A percentile compares a stretch with the other conserved stretches of the same genome.
Evolutionary conservation across 1,284 basidiomycete species (phyloP).

Genomic region (Pascua sp.): DNA sequence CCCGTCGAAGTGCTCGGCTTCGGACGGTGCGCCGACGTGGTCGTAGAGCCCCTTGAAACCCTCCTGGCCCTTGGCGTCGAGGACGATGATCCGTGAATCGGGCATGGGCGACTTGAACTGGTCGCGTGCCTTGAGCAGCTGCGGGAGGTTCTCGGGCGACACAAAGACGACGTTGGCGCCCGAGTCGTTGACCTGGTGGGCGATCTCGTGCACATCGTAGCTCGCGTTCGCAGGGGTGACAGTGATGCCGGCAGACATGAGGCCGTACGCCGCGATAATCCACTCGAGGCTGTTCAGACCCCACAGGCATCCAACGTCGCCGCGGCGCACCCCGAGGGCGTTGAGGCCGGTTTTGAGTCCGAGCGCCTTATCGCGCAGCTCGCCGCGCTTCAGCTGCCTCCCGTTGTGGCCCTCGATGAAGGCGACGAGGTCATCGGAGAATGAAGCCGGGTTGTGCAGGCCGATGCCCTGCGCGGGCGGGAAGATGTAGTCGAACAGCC

Average conservation of each 20-base stretch:
- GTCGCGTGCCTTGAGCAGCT: slow-evolving; percentile 26
- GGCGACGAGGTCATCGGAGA: slow-evolving; percentile 51
- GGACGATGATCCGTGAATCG: slow-evolving; percentile 30
- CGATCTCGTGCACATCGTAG: slow-evolving; percentile 20
- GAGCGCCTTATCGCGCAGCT: slow-evolving; percentile 58
- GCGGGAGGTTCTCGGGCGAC: slow-evolving; percentile 53
- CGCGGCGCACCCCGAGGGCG: slow-evolving; percentile 25
- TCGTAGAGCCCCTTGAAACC: slow-evolving; percentile 7
- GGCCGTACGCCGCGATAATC: slow-evolving; percentile 60
- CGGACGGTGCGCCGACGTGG: background rate
- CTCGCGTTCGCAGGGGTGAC: slow-evolving; percentile 42
- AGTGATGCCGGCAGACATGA: slow-evolving; percentile 41
- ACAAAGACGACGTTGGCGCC: slow-evolving; percentile 58
- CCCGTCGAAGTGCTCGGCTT: slow-evolving; percentile 1
- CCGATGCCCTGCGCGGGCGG: slow-evolving; percentile 1
- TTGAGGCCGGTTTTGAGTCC: slow-evolving; percentile 58
- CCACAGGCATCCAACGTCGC: slow-evolving; percentile 42
- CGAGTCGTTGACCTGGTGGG: slow-evolving; percentile 54
- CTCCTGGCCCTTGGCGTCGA: slow-evolving; percentile 4
- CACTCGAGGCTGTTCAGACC: slow-evolving; percentile 60
- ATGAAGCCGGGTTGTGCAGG: background rate
- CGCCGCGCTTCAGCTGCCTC: slow-evolving; percentile 57
- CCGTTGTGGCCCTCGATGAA: slow-evolving; percentile 66
- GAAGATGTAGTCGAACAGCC: slow-evolving; percentile 11
- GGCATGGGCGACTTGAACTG: slow-evolving; percentile 15